These are phyloP conservation scores for Byssothecium circinans DNA, from an alignment of 2,329 filamentous ascomycete species.

Conservation along the genomic window DNA sequence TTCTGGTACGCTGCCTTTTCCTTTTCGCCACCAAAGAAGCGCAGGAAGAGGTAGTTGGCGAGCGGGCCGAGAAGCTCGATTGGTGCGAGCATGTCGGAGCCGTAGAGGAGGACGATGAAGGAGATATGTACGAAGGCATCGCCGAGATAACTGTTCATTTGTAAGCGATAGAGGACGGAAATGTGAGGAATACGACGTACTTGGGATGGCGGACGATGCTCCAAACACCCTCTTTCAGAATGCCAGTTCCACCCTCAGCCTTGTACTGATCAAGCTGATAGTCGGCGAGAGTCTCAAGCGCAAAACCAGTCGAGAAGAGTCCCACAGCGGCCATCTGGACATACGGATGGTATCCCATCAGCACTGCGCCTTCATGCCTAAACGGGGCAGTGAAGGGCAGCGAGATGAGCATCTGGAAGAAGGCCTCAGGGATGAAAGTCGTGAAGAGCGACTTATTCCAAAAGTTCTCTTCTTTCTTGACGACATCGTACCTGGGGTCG, in stretches of 20 bases:
- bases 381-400: constrained; percentile 61
- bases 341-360: constrained; percentile 42
- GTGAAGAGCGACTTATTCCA: constrained; percentile 60
- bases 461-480: constrained; percentile 57
- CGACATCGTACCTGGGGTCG: constrained; percentile 57
- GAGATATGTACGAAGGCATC: constrained; percentile 62
- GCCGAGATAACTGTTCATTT: constrained; percentile 58
- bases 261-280: constrained; percentile 58
- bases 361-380: constrained; percentile 46
- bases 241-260: constrained; percentile 42
- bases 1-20: constrained; percentile 57
- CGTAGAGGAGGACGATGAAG: constrained; percentile 60
- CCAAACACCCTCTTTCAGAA: constrained; percentile 62
- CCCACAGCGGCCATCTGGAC: constrained; percentile 52
- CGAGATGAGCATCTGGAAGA: constrained; percentile 59
- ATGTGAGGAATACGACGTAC: constrained; percentile 45
- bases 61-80: constrained; percentile 58
- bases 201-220: constrained; percentile 64
- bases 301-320: constrained; percentile 59
- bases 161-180: constrained; percentile 2
- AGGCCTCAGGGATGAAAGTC: constrained; percentile 60
- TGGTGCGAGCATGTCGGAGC: constrained; percentile 58
- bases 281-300: constrained; percentile 60
- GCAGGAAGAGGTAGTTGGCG: constrained; percentile 62
- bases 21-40: constrained; percentile 59